These are phyloP conservation scores for Trametes coccinea DNA, from an alignment of 768 basidiomycete genomes.

Conservation along the genomic window DNA sequence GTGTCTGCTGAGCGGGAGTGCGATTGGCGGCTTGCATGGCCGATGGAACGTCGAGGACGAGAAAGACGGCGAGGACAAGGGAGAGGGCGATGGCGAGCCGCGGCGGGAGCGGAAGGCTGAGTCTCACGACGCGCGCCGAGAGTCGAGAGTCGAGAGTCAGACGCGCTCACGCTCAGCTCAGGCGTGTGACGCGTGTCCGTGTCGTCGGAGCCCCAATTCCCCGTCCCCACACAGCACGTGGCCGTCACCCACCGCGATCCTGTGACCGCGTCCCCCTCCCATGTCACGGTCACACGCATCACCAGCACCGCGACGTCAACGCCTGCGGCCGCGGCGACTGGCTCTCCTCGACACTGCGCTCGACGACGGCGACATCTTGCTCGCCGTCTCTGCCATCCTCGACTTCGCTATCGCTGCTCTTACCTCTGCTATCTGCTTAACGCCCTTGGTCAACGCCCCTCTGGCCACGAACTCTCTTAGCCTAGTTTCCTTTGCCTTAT, in stretches of 20 bases:
- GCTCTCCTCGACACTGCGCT: slow-evolving; percentile 5
- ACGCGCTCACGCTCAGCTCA: slow-evolving; percentile 13
- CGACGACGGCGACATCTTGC: slow-evolving; percentile 4
- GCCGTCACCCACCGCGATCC: slow-evolving; percentile 24
- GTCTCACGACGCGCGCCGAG: slow-evolving; percentile 29
- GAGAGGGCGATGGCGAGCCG: neutral
- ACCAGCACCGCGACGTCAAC: slow-evolving; percentile 4
- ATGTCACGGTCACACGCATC: slow-evolving; percentile 3
- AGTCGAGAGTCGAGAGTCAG: slow-evolving; percentile 12
- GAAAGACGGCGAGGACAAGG: slow-evolving; percentile 10
- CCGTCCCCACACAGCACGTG: slow-evolving; percentile 17
- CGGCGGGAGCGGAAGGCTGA: slow-evolving; percentile 12
- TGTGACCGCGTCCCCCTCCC: slow-evolving; percentile 16
- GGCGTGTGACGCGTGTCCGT: slow-evolving; percentile 10
- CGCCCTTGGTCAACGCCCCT: no score
- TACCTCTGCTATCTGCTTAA: no score
- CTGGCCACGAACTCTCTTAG: neutral
- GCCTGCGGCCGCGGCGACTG: slow-evolving; percentile 2
- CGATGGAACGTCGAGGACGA: slow-evolving; percentile 25
- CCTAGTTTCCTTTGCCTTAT: neutral
- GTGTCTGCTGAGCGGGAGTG: slow-evolving; percentile 34
- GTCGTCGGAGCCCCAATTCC: slow-evolving; percentile 24
- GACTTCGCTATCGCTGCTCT: no score
- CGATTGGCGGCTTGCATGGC: slow-evolving; percentile 33
- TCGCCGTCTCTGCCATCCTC: neutral